Percentiles rank a stretch among this genome's conserved stretches.
These are phyloP conservation scores for Neonectria ditissima DNA, from an alignment of 2,329 filamentous ascomycete genomes.

Conservation along the genomic window DNA sequence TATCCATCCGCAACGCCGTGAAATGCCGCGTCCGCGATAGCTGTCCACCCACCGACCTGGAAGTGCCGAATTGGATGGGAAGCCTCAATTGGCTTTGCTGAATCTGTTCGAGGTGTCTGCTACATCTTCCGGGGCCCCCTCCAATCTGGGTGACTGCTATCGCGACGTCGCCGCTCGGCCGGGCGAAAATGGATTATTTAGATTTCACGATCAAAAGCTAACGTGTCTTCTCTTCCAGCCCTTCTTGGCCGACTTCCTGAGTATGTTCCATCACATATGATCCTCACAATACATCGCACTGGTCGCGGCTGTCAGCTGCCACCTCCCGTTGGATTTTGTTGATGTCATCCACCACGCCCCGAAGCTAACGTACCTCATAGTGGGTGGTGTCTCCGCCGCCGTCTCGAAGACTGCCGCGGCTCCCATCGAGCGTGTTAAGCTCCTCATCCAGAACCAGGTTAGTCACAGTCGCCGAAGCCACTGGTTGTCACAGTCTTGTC, in stretches of 20 bases:
- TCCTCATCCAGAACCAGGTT: constrained; percentile 99
- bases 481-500: too few species aligned
- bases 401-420: constrained; percentile 99
- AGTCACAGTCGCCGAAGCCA: constrained; percentile 51
- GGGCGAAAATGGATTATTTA: constrained; percentile 1
- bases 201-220: constrained; percentile 32
- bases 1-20: constrained; percentile 29
- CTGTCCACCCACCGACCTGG: constrained; percentile 22
- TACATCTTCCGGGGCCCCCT: neutral
- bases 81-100: constrained; percentile 33
- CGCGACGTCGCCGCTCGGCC: constrained; percentile 18
- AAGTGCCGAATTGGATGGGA: constrained; percentile 13
- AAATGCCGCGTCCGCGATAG: constrained; percentile 48
- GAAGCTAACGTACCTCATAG: constrained; percentile 59
- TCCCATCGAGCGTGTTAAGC: constrained; percentile 99
- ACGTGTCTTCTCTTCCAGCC: constrained; percentile 65
- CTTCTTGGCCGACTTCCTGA: constrained; percentile 98
- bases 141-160: constrained; percentile 12
- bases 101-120: constrained; percentile 1
- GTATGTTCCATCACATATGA: constrained; percentile 71
- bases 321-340: constrained; percentile 18
- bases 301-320: constrained; percentile 19
- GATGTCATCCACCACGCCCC: constrained; percentile 31
- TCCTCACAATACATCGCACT: constrained; percentile 27
- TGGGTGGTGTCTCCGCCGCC: constrained; percentile 99